phyloP scores from a whole-genome alignment of 176 grass and related monocot genomes.

The Cocos nucifera region DNA sequence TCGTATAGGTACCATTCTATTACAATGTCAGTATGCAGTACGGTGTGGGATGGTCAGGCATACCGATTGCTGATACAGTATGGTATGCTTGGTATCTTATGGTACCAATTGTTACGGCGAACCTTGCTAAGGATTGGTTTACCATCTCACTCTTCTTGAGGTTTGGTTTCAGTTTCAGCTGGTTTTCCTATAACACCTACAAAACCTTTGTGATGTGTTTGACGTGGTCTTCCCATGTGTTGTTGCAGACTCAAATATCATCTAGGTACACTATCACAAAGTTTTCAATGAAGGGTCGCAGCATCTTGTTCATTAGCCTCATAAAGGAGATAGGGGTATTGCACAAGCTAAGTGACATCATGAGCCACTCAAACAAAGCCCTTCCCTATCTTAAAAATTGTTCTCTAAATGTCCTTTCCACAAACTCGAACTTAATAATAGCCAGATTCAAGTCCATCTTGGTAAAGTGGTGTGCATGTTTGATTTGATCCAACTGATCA shows the following conservation, averaged over 20 bases:
- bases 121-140: background rate
- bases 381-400: slow-evolving; percentile 7
- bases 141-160: slow-evolving; percentile 1
- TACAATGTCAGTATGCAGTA: too few species aligned
- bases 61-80: too few species aligned
- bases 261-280: slow-evolving; percentile 5
- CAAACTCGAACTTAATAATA: slow-evolving; percentile 14
- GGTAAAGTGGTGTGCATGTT: slow-evolving; percentile 1
- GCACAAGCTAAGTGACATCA: slow-evolving; percentile 14
- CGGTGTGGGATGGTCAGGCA: too few species aligned
- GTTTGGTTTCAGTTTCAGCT: background rate
- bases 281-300: background rate
- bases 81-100: too few species aligned
- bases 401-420: slow-evolving; percentile 9
- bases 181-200: background rate
- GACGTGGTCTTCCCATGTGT: background rate
- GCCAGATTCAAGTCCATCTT: slow-evolving; percentile 15
- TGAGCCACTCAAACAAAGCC: slow-evolving; percentile 16
- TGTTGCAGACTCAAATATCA: slow-evolving; percentile 6
- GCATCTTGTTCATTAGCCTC: slow-evolving; percentile 7
- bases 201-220: background rate
- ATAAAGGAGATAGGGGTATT: slow-evolving; percentile 14
- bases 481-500: too few species aligned
- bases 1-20: too few species aligned
- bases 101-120: too few species aligned